Evolutionary conservation across 768 basidiomycete species (phyloP).

Genomic region (Suillus plorans): DNA sequence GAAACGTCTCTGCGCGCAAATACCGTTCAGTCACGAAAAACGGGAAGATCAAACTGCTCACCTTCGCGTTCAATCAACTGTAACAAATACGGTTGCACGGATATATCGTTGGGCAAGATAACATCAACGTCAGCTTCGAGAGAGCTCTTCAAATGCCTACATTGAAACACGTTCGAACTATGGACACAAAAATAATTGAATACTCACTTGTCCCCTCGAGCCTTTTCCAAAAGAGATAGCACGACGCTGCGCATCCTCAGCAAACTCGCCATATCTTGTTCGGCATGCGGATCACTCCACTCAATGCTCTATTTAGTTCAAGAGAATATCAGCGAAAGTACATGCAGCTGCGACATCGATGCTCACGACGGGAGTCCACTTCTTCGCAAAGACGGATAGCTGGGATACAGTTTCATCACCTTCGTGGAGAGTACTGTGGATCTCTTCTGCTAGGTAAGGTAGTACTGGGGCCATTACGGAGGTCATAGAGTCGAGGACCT

Average conservation of each 20-base stretch:
- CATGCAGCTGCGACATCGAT: neutral
- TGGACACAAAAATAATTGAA: neutral
- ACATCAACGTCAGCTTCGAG: slow-evolving; percentile 76
- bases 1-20: slow-evolving; percentile 47
- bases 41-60: slow-evolving; percentile 4
- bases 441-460: slow-evolving; percentile 90
- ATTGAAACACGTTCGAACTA: slow-evolving; percentile 6
- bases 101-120: slow-evolving; percentile 42
- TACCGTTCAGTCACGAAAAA: neutral
- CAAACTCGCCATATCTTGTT: slow-evolving; percentile 62
- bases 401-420: slow-evolving; percentile 22
- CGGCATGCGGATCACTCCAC: slow-evolving; percentile 63
- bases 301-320: slow-evolving; percentile 41
- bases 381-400: slow-evolving; percentile 64
- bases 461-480: slow-evolving; percentile 80
- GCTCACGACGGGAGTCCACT: slow-evolving; percentile 72
- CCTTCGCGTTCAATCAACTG: slow-evolving; percentile 47
- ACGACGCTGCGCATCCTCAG: slow-evolving; percentile 61
- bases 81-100: slow-evolving; percentile 29
- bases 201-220: slow-evolving; percentile 70
- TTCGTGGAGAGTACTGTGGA: slow-evolving; percentile 44
- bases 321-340: slow-evolving; percentile 3
- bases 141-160: slow-evolving; percentile 70
- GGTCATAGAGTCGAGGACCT: slow-evolving; percentile 70
- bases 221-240: slow-evolving; percentile 70